These are phyloP conservation scores for Croton setiger DNA, from an alignment of 441 rosid genomes.

Conservation along the genomic window DNA sequence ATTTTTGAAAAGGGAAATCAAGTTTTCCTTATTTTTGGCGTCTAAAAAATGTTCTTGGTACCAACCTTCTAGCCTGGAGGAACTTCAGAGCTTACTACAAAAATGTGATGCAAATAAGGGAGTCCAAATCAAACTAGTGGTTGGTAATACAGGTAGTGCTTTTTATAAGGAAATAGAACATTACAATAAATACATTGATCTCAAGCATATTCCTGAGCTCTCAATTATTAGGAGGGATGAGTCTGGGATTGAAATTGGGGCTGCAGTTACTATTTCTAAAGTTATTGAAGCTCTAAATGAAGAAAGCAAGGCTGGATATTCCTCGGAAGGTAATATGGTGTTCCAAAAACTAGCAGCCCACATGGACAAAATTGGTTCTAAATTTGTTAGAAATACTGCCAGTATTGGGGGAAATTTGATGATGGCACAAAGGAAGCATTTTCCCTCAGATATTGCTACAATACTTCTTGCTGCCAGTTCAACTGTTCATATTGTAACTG, in stretches of 20 bases:
- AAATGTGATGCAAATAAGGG: conserved; percentile 16
- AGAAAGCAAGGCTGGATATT: conserved; percentile 19
- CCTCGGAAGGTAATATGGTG: conserved; percentile 25
- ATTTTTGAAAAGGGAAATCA: conserved; percentile 50
- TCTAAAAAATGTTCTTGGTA: conserved; percentile 41
- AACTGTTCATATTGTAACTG: conserved; percentile 35
- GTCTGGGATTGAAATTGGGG: conserved; percentile 64
- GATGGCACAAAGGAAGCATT: conserved; percentile 67
- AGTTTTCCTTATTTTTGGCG: conserved; percentile 27
- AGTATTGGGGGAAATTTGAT: conserved; percentile 76
- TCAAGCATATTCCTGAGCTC: conserved; percentile 55
- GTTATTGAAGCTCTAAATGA: conserved; percentile 51
- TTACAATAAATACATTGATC: conserved; percentile 47
- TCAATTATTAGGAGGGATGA: conserved; percentile 34
- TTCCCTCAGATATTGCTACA: conserved; percentile 79
- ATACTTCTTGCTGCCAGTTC: conserved; percentile 61
- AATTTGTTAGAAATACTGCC: conserved; percentile 59
- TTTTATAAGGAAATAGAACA: conserved; percentile 48
- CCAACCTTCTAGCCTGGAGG: conserved; percentile 41
- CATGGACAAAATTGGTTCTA: conserved; percentile 66
- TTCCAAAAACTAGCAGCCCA: conserved; percentile 54
- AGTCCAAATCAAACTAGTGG: conserved; percentile 43
- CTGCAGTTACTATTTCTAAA: conserved; percentile 62
- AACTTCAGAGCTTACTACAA: conserved; percentile 44
- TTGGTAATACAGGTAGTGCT: conserved; percentile 72